Conservation (phyloP, 2,329 filamentous ascomycete species). For the Fusarium compactum region DNA sequence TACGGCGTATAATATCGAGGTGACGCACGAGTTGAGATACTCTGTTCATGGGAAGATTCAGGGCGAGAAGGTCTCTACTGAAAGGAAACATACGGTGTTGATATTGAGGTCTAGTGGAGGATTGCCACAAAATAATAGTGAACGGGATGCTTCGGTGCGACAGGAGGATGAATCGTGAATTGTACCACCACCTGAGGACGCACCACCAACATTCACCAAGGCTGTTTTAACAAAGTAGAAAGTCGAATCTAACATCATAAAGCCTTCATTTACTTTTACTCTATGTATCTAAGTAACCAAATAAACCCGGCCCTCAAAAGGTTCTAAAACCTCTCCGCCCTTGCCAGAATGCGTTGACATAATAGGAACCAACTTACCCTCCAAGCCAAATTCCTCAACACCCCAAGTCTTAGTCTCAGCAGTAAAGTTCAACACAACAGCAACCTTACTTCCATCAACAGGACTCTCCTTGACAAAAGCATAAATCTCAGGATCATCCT, state of each 20-base stretch:
- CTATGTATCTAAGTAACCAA: constrained; percentile 23
- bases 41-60: too few relatives aligned
- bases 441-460: constrained; percentile 37
- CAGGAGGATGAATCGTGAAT: constrained; percentile 15
- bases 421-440: constrained; percentile 52
- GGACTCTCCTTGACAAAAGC: constrained; percentile 50
- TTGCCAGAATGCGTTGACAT: constrained; percentile 47
- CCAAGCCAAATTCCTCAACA: constrained; percentile 38
- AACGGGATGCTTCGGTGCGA: too few relatives aligned
- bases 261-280: not conserved
- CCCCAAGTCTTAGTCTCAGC: constrained; percentile 46
- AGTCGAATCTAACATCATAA: too few relatives aligned
- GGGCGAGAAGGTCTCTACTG: rapidly evolving
- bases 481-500: constrained; percentile 44
- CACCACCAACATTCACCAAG: not conserved
- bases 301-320: constrained; percentile 52
- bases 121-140: rapidly evolving
- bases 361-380: constrained; percentile 41
- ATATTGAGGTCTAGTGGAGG: not conserved
- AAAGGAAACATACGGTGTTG: too few relatives aligned
- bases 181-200: not conserved
- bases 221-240: too few relatives aligned
- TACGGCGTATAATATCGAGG: too few relatives aligned
- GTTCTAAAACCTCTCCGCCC: constrained; percentile 30
- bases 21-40: too few relatives aligned